These are phyloP conservation scores for Gynostemma pentaphyllum DNA, from an alignment of 306 rosid species.

Conservation along the genomic window DNA sequence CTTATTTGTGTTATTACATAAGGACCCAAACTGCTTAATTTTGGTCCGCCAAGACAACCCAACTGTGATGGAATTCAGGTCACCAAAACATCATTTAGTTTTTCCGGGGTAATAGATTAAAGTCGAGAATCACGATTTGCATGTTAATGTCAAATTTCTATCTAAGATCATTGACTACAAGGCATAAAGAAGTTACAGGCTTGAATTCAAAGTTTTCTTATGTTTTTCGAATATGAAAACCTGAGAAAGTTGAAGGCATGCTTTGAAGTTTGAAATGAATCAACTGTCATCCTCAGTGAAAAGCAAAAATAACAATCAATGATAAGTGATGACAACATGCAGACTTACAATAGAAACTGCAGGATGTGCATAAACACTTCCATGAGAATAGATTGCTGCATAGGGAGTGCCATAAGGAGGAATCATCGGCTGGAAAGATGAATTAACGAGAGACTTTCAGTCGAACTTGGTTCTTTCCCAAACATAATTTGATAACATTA, in stretches of 20 bases:
- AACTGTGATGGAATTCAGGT: neutral
- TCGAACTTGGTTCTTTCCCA: neutral
- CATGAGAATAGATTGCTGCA: constrained; percentile 78
- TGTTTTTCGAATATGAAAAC: neutral
- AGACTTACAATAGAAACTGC: constrained; percentile 60
- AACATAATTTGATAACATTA: neutral
- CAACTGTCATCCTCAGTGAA: neutral
- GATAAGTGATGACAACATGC: neutral
- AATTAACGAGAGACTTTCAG: neutral
- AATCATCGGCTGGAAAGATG: constrained; percentile 67
- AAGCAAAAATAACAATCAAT: neutral
- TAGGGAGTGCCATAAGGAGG: constrained; percentile 82
- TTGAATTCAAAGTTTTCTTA: neutral
- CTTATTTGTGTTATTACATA: neutral
- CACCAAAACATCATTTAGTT: neutral
- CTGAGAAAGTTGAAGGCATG: neutral
- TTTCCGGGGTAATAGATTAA: neutral
- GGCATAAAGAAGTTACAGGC: neutral
- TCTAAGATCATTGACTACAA: neutral
- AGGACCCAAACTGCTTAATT: neutral
- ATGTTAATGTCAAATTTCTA: neutral
- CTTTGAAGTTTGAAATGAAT: no score
- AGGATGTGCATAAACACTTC: constrained; percentile 74
- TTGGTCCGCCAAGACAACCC: neutral
- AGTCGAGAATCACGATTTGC: neutral